Base-by-base conservation (phyloP, 371 early-diverging fungal genomes). In the Mucor sp. region DNA sequence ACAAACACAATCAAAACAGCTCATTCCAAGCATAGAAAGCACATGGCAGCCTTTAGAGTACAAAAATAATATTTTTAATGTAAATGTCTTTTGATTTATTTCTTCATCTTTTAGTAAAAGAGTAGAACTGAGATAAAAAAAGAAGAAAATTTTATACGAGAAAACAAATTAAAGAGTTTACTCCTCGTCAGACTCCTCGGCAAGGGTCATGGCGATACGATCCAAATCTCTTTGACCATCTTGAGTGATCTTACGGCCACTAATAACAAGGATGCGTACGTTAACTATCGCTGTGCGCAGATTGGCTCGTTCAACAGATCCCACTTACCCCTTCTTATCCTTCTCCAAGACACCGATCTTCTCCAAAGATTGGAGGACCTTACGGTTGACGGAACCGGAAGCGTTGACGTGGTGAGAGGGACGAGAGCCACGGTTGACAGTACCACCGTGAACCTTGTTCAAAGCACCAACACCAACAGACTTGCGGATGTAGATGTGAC, bases 271-370 rank as follows among this genome's bases (percentile, higher is more conserved):
- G 37, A 55, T 12, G 5, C 43, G 23, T 25, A 7, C 3, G n/a
- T 43, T 19, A 21, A 2, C 33, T 6, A 56, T 35, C 21, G n/a
- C 8, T 14, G 21, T 8, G 11, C 17, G 9, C 35, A 35, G 1
- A 37, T 11, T 21, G 9, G 5, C 23, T 48, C 17, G 14, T n/a
- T 37, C 6, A 23, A 44, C 3, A 57, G 14, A 37, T 37, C 6
- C 37, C 37, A 69, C 83, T 65, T 89, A 91, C 90, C 92, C 93
- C 77, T 90, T 87, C 78, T 87, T 78, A 77, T 94, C 93, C 88
- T 93, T 86, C 86, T 97, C 96, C 66, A 97, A 78, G 66, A 97
- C 92, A 86, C 93, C 93, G 73, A 98, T 90, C 93, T 96, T 95
- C 89, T 97, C 98, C 69, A 98, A 87, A 66, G 95, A 89, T 87